Conservation (phyloP, 2,329 filamentous ascomycete genomes). For the Pseudogymnoascus sp. region DNA sequence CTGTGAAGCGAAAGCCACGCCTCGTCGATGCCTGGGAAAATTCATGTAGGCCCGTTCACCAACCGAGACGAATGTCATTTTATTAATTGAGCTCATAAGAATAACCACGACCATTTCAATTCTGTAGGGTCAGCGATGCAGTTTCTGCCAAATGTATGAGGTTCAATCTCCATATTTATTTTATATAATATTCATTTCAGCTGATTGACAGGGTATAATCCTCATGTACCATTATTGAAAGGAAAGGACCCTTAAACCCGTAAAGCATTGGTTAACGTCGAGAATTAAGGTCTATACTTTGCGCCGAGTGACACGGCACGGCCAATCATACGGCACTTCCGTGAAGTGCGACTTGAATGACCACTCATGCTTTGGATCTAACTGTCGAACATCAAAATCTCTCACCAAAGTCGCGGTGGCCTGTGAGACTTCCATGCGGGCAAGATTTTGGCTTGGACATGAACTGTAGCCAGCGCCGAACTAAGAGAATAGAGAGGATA, state of each 20-base stretch:
- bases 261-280: not conserved
- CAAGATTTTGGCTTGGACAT: conserved; percentile 30
- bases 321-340: conserved; percentile 24
- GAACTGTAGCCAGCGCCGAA: conserved; percentile 31
- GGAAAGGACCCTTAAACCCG: not conserved
- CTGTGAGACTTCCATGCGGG: conserved; percentile 30
- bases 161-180: not conserved
- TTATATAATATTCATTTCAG: not conserved
- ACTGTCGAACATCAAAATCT: conserved; percentile 27
- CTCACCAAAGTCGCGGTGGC: conserved; percentile 26
- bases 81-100: not conserved
- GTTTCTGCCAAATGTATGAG: not conserved
- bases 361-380: conserved; percentile 25
- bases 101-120: not conserved
- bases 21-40: not conserved
- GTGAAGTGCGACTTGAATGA: conserved; percentile 28
- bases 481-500: conserved; percentile 7
- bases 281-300: not conserved
- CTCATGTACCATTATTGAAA: not conserved
- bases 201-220: not conserved
- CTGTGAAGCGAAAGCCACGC: not conserved
- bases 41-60: not conserved
- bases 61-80: not conserved
- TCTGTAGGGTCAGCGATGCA: not conserved
- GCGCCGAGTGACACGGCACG: conserved; percentile 13